phyloP scores from a whole-genome alignment of 2,329 filamentous ascomycete genomes.

The Plenodomus biglobosus region DNA sequence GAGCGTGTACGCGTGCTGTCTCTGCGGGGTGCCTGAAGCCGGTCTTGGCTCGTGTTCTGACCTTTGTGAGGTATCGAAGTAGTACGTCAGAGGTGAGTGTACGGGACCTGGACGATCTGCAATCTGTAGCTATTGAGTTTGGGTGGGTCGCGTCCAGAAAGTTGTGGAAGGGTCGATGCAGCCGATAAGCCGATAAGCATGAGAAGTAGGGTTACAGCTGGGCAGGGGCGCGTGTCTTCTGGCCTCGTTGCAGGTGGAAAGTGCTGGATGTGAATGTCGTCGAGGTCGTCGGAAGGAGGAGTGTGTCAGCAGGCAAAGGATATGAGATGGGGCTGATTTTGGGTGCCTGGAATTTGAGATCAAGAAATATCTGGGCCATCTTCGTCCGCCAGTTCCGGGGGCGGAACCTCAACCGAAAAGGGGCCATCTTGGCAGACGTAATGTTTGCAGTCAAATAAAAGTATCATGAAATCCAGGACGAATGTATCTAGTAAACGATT shows the following conservation, averaged over 20 bases:
- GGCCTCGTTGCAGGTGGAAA: not conserved
- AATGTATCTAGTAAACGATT: no score
- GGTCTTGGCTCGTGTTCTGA: not conserved
- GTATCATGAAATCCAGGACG: no score
- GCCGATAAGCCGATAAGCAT: conserved; percentile 43
- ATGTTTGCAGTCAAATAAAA: not conserved
- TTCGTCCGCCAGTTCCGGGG: conserved; percentile 27
- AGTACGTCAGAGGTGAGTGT: conserved; percentile 1
- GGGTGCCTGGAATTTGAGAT: conserved; percentile 14
- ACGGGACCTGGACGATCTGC: conserved; percentile 1
- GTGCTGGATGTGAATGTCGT: not conserved
- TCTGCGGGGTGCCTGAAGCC: not conserved
- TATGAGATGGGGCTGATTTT: conserved; percentile 2
- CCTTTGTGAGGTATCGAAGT: not conserved
- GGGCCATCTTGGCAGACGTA: conserved; percentile 21
- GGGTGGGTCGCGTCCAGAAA: conserved; percentile 23
- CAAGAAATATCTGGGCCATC: conserved; percentile 16
- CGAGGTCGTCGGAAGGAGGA: conserved; percentile 8
- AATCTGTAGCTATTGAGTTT: conserved; percentile 9
- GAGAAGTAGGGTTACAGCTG: conserved; percentile 14
- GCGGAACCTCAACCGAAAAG: conserved; percentile 25
- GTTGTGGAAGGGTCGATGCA: conserved; percentile 23
- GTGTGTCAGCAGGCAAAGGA: conserved; percentile 5
- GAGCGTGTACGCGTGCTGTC: conserved; percentile 4
- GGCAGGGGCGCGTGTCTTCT: not conserved